Conservation (phyloP, 2,329 filamentous ascomycete genomes). For the Epichloe gansuensis region DNA sequence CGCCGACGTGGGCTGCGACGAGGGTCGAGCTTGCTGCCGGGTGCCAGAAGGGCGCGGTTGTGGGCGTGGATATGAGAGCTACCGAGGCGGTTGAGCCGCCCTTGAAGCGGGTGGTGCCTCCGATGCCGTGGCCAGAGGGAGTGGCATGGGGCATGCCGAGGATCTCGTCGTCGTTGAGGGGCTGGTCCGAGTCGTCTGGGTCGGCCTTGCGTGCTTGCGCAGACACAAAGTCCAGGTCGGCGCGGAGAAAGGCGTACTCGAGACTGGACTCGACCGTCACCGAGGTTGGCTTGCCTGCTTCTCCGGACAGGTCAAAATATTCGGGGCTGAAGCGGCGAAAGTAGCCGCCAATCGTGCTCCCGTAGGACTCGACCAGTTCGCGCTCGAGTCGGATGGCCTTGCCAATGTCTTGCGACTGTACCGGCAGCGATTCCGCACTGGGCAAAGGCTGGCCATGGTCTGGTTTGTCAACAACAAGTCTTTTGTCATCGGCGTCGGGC, state of each 20-base stretch:
- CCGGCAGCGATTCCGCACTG: constrained; percentile 31
- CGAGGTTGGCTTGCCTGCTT: constrained; percentile 20
- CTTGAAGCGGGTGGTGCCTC: constrained; percentile 67
- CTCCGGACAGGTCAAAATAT: constrained; percentile 44
- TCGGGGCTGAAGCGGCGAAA: constrained; percentile 81
- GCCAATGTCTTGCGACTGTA: constrained; percentile 38
- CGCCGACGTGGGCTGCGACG: constrained; percentile 80
- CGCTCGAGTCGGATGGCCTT: constrained; percentile 58
- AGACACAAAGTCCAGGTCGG: constrained; percentile 86
- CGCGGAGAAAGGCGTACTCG: constrained; percentile 84
- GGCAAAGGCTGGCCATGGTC: constrained; percentile 24
- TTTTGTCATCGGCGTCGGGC: constrained; percentile 17
- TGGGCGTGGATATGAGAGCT: constrained; percentile 83
- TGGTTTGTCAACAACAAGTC: constrained; percentile 21
- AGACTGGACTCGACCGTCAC: constrained; percentile 65
- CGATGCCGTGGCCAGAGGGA: constrained; percentile 50
- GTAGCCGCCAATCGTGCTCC: constrained; percentile 79
- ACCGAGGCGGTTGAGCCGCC: constrained; percentile 88
- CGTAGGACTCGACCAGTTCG: constrained; percentile 64
- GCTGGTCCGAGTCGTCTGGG: constrained; percentile 60
- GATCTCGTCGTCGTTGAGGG: constrained; percentile 75
- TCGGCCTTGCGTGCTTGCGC: constrained; percentile 77
- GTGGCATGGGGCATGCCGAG: constrained; percentile 48
- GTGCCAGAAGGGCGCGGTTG: constrained; percentile 89
- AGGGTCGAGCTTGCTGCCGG: constrained; percentile 74